Base-by-base conservation (phyloP, 1,284 basidiomycete species). In the Pseudozyma pruni region DNA sequence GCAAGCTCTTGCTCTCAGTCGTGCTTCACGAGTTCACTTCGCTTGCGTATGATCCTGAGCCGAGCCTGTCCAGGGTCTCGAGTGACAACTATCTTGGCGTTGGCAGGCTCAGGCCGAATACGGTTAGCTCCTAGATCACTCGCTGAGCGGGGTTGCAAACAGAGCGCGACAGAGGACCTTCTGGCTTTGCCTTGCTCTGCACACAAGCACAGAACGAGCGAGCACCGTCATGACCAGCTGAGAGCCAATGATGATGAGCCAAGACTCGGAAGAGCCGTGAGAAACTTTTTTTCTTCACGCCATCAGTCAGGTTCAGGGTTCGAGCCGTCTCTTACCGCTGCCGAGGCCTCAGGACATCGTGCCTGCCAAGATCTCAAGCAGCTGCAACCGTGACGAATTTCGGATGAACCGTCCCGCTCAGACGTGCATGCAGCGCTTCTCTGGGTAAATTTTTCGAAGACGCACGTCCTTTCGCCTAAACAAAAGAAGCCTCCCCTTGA, bases 351-450 rank as follows among this genome's bases (percentile, higher is more conserved):
- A 7, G 6, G 7, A 29, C 27, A 29, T n/a, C n/a, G n/a, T 37
- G 4, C 11, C 2, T 17, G 34, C n/a, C 34, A 17, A 35, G 34
- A 35, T n/a, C n/a, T n/a, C n/a, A n/a, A n/a, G n/a, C n/a, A 38
- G 41, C 27, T 48, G 46, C 46, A 31, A 8, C 11, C 19, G 52
- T 42, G 51, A 54, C 51, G 47, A 46, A 37, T 33, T 40, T 31
- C 51, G 50, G 46, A 38, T 60, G 45, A 60, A 60, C 40, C 35
- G 40, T 19, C 29, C 56, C 56, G 43, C n/a, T 31, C 14, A 32
- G 29, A 27, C 8, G 14, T 20, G 23, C 16, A 42, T 37, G n/a
- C n/a, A n/a, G n/a, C n/a, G n/a, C n/a, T n/a, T n/a, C n/a, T 27
- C 41, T 2, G 38, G 34, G 20, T 40, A 46, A 61, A 54, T 33